Conservation (phyloP, 768 basidiomycete species). For the Auriscalpium orientale region DNA sequence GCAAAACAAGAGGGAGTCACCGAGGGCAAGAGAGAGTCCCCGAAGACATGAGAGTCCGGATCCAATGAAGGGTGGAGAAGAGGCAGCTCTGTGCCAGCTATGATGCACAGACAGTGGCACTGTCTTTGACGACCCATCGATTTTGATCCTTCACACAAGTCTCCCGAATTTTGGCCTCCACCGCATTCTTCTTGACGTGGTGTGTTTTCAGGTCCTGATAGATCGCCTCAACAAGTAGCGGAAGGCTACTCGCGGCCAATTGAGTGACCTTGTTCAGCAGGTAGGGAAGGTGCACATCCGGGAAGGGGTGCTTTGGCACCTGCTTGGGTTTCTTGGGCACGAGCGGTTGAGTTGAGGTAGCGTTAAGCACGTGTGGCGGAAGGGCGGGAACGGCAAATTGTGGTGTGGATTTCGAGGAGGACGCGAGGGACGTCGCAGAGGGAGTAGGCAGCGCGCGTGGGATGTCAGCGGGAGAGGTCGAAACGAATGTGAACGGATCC, state of each 20-base stretch:
- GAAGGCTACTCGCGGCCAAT: slow-evolving; percentile 54
- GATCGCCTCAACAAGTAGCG: slow-evolving; percentile 64
- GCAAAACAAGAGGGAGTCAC: too few species aligned
- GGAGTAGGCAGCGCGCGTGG: background rate
- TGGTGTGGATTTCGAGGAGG: slow-evolving; percentile 16
- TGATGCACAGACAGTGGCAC: slow-evolving; percentile 14
- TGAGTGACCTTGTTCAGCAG: slow-evolving; percentile 57
- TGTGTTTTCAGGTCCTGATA: slow-evolving; percentile 60
- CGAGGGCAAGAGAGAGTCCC: too few species aligned
- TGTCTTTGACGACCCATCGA: slow-evolving; percentile 63
- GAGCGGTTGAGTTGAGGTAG: slow-evolving; percentile 7
- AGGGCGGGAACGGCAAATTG: slow-evolving; percentile 38
- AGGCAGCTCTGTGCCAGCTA: background rate
- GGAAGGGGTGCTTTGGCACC: slow-evolving; percentile 53
- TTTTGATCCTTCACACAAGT: slow-evolving; percentile 66
- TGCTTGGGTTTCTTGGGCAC: slow-evolving; percentile 20
- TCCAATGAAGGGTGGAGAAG: background rate
- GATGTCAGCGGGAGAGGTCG: slow-evolving; percentile 35
- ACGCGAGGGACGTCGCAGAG: too few species aligned
- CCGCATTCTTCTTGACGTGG: slow-evolving; percentile 76
- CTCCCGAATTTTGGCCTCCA: slow-evolving; percentile 75
- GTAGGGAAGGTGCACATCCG: slow-evolving; percentile 51
- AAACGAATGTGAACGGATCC: slow-evolving; percentile 72
- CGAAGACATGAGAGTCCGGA: too few species aligned
- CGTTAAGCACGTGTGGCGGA: slow-evolving; percentile 16